Conservation (phyloP, 352 stramenopile species). For the Plasmopara muralis region DNA sequence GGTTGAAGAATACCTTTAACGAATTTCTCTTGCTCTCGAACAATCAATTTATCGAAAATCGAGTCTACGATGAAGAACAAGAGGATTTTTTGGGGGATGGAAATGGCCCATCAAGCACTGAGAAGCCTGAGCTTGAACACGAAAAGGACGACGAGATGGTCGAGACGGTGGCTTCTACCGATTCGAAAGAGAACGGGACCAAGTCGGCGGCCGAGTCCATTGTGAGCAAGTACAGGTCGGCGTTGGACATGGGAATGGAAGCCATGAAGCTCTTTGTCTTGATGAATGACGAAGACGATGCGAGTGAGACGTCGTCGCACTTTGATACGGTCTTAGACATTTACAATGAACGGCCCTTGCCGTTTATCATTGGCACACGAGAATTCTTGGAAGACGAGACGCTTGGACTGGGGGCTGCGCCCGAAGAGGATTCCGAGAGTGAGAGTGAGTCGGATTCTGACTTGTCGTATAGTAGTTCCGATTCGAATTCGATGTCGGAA, state of each 20-base stretch:
- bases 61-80: constrained; percentile 84
- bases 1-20: constrained; percentile 81
- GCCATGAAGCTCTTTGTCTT: constrained; percentile 83
- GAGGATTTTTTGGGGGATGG: constrained; percentile 53
- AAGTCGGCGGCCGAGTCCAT: constrained; percentile 44
- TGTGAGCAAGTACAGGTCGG: constrained; percentile 66
- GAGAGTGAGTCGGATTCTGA: constrained; percentile 55
- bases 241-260: constrained; percentile 70
- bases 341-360: constrained; percentile 82
- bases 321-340: constrained; percentile 81
- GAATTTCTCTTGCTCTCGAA: constrained; percentile 84
- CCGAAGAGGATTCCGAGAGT: constrained; percentile 42
- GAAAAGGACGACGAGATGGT: constrained; percentile 3
- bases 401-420: constrained; percentile 63
- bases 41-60: constrained; percentile 87
- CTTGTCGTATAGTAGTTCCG: constrained; percentile 66
- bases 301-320: constrained; percentile 40
- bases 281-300: constrained; percentile 65
- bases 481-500: constrained; percentile 38
- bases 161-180: not conserved
- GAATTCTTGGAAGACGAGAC: constrained; percentile 85
- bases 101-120: constrained; percentile 1
- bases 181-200: constrained; percentile 16
- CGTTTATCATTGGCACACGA: constrained; percentile 82
- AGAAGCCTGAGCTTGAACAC: constrained; percentile 2